These are phyloP conservation scores for Colletotrichum plurivorum DNA, from an alignment of 2,329 filamentous ascomycete species.

Conservation along the genomic window DNA sequence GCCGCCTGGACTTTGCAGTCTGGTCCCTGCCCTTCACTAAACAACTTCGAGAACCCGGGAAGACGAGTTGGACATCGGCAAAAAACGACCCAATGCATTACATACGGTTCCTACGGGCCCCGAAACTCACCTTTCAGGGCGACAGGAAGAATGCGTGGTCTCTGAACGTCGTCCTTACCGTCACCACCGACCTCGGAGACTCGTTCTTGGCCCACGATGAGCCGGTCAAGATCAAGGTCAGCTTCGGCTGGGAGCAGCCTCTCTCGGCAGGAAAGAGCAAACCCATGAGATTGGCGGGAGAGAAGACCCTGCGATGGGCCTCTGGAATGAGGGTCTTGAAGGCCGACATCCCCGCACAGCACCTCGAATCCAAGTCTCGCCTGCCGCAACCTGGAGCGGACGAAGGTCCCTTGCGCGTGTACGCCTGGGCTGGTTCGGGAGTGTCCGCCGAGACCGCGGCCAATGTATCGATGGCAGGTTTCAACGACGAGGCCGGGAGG, in stretches of 20 bases:
- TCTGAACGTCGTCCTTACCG: conserved; percentile 64
- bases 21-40: background rate
- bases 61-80: background rate
- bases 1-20: conserved; percentile 15
- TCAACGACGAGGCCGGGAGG: conserved; percentile 49
- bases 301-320: conserved; percentile 47
- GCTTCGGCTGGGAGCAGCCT: conserved; percentile 46
- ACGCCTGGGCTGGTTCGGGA: conserved; percentile 2
- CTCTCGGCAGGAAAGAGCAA: conserved; percentile 47
- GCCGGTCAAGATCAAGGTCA: conserved; percentile 60
- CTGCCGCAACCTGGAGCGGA: background rate
- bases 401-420: conserved; percentile 1
- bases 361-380: background rate
- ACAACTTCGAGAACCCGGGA: background rate
- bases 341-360: conserved; percentile 45
- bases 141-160: conserved; percentile 43
- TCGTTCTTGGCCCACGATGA: conserved; percentile 63
- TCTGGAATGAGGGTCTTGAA: conserved; percentile 55
- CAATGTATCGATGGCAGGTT: conserved; percentile 14
- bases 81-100: conserved; percentile 65
- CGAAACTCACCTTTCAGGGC: conserved; percentile 51
- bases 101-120: conserved; percentile 66
- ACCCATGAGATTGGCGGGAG: conserved; percentile 18
- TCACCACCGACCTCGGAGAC: conserved; percentile 72
- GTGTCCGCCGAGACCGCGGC: conserved; percentile 19